These are phyloP conservation scores for Stagonosporopsis cucurbitacearum DNA, from an alignment of 2,329 filamentous ascomycete species.

Conservation along the genomic window DNA sequence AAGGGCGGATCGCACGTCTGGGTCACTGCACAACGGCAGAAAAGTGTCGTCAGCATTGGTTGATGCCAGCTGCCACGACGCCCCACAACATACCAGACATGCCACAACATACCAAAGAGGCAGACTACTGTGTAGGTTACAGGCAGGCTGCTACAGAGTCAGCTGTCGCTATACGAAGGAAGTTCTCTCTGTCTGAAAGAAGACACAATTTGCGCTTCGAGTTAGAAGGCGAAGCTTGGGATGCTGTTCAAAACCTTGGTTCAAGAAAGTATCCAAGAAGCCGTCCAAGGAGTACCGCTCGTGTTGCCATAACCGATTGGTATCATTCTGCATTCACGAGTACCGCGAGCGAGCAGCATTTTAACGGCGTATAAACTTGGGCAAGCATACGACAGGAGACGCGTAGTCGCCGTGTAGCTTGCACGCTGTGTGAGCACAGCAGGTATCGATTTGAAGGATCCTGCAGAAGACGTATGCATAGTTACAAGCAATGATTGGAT, in stretches of 20 bases:
- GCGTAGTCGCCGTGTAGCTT: slow-evolving; percentile 19
- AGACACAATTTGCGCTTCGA: neutral
- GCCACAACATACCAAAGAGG: slow-evolving; percentile 6
- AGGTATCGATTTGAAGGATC: slow-evolving; percentile 23
- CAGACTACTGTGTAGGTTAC: slow-evolving; percentile 15
- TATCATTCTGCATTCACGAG: slow-evolving; percentile 4
- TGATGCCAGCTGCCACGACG: neutral
- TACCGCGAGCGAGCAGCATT: slow-evolving; percentile 4
- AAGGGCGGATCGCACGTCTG: neutral
- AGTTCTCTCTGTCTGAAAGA: slow-evolving; percentile 14
- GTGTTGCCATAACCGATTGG: slow-evolving; percentile 27
- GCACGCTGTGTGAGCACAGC: slow-evolving; percentile 8
- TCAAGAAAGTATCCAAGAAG: too few relatives aligned
- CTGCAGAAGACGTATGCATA: slow-evolving; percentile 19
- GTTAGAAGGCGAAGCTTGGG: neutral
- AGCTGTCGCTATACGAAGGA: slow-evolving; percentile 18
- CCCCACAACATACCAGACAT: neutral
- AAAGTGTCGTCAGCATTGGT: neutral
- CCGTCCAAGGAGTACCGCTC: neutral
- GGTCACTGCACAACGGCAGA: neutral
- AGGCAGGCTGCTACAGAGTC: slow-evolving; percentile 6
- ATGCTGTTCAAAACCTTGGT: neutral
- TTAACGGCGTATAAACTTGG: slow-evolving; percentile 4
- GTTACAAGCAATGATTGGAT: slow-evolving; percentile 20
- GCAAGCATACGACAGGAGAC: slow-evolving; percentile 4